Evolutionary conservation across 2,329 filamentous ascomycete genomes (phyloP).

Genomic region (Diaporthe destruens): DNA sequence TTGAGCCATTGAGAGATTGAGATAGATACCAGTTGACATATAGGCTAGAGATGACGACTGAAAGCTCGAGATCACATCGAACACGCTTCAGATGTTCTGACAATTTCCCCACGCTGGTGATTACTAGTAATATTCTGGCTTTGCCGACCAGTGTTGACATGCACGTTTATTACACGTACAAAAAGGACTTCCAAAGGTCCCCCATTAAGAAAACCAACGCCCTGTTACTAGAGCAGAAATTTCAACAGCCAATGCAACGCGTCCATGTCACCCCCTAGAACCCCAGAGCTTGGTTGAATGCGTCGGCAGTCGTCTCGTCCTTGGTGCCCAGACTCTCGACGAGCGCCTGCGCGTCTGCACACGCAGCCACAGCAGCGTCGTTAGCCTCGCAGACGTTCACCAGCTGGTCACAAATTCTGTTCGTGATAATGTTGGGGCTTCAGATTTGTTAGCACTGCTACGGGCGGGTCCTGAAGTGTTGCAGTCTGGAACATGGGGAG

Average conservation of each 20-base stretch:
- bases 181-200: not conserved
- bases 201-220: not conserved
- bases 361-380: conserved; percentile 63
- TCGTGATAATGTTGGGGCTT: conserved; percentile 75
- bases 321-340: conserved; percentile 63
- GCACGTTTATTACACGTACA: conserved; percentile 19
- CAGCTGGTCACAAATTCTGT: conserved; percentile 71
- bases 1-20: not conserved
- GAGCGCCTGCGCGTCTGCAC: conserved; percentile 61
- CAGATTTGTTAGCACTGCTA: too few species aligned
- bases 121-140: conserved; percentile 24
- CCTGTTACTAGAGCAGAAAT: not conserved
- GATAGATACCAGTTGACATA: too few species aligned
- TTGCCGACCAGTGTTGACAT: conserved; percentile 16
- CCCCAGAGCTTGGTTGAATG: conserved; percentile 59
- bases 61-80: too few species aligned
- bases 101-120: conserved; percentile 13
- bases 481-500: too few species aligned
- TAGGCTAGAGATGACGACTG: not conserved
- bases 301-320: conserved; percentile 61
- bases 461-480: too few species aligned
- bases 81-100: not conserved
- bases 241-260: not conserved
- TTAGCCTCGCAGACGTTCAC: conserved; percentile 71
- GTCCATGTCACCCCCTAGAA: conserved; percentile 47